A percentile compares a stretch with the other conserved stretches of the same genome.
phyloP scores from a whole-genome alignment of 345 rosid species.

The Eucalyptus erythrocorys region DNA sequence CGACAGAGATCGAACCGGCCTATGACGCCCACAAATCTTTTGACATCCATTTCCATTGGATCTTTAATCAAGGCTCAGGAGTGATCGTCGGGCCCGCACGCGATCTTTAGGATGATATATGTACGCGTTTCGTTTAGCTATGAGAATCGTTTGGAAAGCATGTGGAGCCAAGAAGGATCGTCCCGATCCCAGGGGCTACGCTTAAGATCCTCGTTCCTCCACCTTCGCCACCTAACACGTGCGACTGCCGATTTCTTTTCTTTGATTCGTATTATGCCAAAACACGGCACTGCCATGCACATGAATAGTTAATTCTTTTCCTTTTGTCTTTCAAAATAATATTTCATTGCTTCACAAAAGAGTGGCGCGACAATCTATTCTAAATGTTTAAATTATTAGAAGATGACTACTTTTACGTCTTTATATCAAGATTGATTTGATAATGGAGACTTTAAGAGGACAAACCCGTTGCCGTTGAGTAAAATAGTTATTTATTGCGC shows the following conservation, averaged over 20 bases:
- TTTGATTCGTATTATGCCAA: not conserved
- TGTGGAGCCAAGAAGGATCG: not conserved
- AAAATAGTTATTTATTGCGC: not conserved
- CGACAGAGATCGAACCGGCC: not conserved
- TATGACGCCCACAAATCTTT: not conserved
- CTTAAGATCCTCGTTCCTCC: not conserved
- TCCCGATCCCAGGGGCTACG: not conserved
- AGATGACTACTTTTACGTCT: not conserved
- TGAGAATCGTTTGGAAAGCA: not conserved
- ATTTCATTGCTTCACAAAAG: not conserved
- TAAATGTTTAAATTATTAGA: not conserved
- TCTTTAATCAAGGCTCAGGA: not conserved
- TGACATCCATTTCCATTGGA: not conserved
- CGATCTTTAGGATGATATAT: not conserved
- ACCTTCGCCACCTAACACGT: not conserved
- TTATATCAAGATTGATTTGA: not conserved
- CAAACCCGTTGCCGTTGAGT: fast-evolving
- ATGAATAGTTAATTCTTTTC: not conserved
- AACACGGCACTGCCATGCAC: not conserved
- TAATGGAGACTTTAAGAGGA: fast-evolving
- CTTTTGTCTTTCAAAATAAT: not conserved
- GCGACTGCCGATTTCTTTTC: not conserved
- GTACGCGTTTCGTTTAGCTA: not conserved
- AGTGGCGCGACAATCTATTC: fast-evolving
- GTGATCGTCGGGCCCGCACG: not conserved